A percentile compares a stretch with the other conserved stretches of the same genome.
Evolutionary conservation across 2,329 filamentous ascomycete species (phyloP).

Genomic region (Ampelomyces quisqualis): DNA sequence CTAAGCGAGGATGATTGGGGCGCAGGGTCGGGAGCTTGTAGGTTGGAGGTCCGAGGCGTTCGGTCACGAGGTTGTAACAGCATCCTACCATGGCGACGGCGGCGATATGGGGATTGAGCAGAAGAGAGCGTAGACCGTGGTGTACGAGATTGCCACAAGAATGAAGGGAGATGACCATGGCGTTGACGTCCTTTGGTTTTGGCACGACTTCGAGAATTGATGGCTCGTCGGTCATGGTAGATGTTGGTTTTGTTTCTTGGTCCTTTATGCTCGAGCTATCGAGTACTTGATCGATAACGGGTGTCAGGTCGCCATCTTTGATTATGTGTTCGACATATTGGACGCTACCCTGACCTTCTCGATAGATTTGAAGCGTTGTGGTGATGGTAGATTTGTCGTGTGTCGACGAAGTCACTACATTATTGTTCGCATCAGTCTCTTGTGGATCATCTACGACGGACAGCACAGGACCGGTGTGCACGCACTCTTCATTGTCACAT

Average conservation of each 20-base stretch:
- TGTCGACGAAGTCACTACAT: not conserved
- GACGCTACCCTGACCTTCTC: constrained; percentile 67
- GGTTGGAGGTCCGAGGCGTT: constrained; percentile 80
- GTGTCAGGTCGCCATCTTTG: constrained; percentile 69
- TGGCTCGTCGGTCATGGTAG: constrained; percentile 22
- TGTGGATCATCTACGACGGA: not conserved
- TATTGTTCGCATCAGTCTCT: not conserved
- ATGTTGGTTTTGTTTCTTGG: constrained; percentile 28
- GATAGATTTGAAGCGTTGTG: constrained; percentile 46
- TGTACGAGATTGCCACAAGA: constrained; percentile 98
- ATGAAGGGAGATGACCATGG: constrained; percentile 93
- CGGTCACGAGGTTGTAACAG: constrained; percentile 95
- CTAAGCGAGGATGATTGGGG: constrained; percentile 69
- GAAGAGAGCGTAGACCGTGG: constrained; percentile 82
- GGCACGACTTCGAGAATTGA: constrained; percentile 30
- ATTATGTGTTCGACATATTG: constrained; percentile 77
- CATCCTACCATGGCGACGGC: constrained; percentile 97
- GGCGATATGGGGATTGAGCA: constrained; percentile 78
- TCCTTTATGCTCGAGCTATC: constrained; percentile 40
- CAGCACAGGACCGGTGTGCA: too few relatives aligned
- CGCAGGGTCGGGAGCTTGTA: constrained; percentile 80
- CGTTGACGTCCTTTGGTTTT: constrained; percentile 42
- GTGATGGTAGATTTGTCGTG: constrained; percentile 22
- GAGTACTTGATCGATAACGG: constrained; percentile 65
- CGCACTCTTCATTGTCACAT: too few relatives aligned